phyloP scores from a whole-genome alignment of 306 rosid genomes.

The Ochetophila trinervis region DNA sequence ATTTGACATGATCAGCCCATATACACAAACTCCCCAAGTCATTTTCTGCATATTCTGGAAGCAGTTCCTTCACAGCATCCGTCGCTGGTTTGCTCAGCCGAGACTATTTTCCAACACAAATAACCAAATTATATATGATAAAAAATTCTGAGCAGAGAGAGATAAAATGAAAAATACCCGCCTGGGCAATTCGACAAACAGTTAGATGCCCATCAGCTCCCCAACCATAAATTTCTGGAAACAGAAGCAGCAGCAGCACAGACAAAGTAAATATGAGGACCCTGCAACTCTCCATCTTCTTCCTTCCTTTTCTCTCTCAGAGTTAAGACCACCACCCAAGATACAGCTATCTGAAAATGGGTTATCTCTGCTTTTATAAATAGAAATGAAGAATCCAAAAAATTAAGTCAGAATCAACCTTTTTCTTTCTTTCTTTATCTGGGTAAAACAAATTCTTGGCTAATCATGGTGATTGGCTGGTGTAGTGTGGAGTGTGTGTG shows the following conservation, averaged over 20 bases:
- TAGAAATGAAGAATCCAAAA: background rate
- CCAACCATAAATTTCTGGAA: slow-evolving; percentile 57
- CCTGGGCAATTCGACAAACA: slow-evolving; percentile 78
- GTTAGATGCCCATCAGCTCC: slow-evolving; percentile 67
- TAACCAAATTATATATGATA: background rate
- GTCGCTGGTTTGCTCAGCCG: slow-evolving; percentile 53
- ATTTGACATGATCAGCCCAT: slow-evolving; percentile 70
- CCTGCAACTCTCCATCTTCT: slow-evolving; percentile 13
- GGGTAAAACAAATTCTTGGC: background rate
- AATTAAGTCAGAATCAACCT: no score
- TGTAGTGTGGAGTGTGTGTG: background rate
- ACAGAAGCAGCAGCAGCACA: slow-evolving; percentile 34
- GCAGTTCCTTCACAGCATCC: slow-evolving; percentile 55
- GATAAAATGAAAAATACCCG: background rate
- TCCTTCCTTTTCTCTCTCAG: background rate
- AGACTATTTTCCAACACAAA: slow-evolving; percentile 32
- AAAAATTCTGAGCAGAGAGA: background rate
- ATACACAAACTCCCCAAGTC: slow-evolving; percentile 58
- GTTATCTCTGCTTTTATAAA: background rate
- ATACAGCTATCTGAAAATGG: background rate
- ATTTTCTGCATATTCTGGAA: slow-evolving; percentile 48
- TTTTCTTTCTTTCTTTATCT: no score
- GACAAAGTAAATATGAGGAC: slow-evolving; percentile 6
- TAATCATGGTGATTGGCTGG: background rate
- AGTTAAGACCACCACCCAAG: background rate